Evolutionary conservation across 2,329 filamentous ascomycete genomes (phyloP), one percentile per base, ranked within the genome.

Genomic region (Aspergillus cejpii): DNA sequence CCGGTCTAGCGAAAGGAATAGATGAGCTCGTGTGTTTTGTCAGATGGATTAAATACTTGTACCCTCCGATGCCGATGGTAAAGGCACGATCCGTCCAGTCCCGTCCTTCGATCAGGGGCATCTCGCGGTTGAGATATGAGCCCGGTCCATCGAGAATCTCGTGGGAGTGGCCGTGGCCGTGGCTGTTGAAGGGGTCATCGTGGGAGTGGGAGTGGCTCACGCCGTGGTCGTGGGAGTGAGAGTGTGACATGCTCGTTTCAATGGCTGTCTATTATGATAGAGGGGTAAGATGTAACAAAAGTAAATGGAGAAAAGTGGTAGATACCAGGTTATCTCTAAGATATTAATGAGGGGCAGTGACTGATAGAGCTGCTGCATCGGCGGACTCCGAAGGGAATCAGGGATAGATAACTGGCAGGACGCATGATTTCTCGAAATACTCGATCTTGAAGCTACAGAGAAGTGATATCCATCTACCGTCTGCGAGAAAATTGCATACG

Each of bases 61-160:
- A 94, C 89, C 92, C 92, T 71, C 92, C 92, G 70, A 97, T 97
- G n/a, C 92, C 92, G 60, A 98, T 78, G 3, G 92, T 97, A 62
- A 96, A 98, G 11, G 90, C 90, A 46, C 92, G 78, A 53, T 94
- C 87, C 21, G 77, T 77, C 87, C 90, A 98, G 63, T 90, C 78
- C 43, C 91, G 79, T 8, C 89, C 89, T 56, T 95, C 86, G 52
- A 89, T 80, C 45, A 97, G 85, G 50, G 91, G 92, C 87, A 94
- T 90, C 72, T 97, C 92, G 12, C 92, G 83, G 40, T 84, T 84
- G 24, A 92, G 69, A 65, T 85, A 97, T 62, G 88, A 94, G 36
- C 92, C 92, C 0, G 92, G 92, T 0, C 91, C 91, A 61, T 92
- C 84, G 55, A 96, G 84, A 60, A 97, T 89, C 74, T 97, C 92